Base-by-base conservation (phyloP, 768 basidiomycete species). In the Steccherinum ochraceum region DNA sequence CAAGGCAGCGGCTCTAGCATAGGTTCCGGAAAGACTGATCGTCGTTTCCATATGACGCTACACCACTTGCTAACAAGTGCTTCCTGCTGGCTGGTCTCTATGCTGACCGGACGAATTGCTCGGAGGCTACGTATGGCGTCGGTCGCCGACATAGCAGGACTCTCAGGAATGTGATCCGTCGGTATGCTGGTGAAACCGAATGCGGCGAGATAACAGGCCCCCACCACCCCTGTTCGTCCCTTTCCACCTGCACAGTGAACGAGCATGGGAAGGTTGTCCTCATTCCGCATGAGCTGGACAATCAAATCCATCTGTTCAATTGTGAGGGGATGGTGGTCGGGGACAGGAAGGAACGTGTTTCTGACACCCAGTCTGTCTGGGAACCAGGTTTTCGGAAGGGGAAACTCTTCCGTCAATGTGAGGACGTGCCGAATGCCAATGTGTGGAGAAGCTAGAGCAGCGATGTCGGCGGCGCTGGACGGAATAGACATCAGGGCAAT, bases 211-310 rank as follows among this genome's bases (percentile, higher is more conserved):
- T 80, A 81, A 54, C 80, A 81, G 0, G 81, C 82, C 4, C 77
- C 74, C 0, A 83, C 77, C 1, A 79, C 81, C 13, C 82, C 81
- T 20, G 81, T 80, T 10, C 80, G 72, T 0, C 81, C 81, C 54
- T 80, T 81, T 2, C 81, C 82, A 4, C 80, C 81, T 3, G 79
- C 81, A 57, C 81, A 83, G 53, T 83, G 81, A 2, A 83, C 66
- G 12, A 83, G 64, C 5, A 80, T 55, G 0, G 81, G 79, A 1
- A 74, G 61, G 12, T n/a, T n/a, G n/a, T n/a, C n/a, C n/a, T n/a
- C n/a, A n/a, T n/a, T n/a, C n/a, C n/a, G n/a, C n/a, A n/a, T n/a
- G n/a, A n/a, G n/a, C n/a, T n/a, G n/a, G n/a, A n/a, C n/a, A n/a
- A n/a, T n/a, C n/a, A n/a, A n/a, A n/a, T n/a, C n/a, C n/a, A n/a